phyloP scores from a whole-genome alignment of 2,329 filamentous ascomycete species.

The Sporothrix dimorphospora region DNA sequence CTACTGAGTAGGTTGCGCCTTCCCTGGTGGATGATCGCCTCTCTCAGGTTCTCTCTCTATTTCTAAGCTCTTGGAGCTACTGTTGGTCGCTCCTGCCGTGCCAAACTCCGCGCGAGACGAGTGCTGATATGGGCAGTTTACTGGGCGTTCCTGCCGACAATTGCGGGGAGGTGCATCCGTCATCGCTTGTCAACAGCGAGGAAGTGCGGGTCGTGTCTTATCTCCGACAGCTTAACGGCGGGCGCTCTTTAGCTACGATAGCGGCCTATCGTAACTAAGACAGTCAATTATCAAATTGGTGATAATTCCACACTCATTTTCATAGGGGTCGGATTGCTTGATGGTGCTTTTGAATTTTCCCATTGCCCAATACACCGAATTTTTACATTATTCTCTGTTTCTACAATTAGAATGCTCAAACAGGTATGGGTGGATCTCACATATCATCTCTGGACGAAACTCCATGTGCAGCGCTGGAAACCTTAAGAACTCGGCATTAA shows the following conservation, averaged over 20 bases:
- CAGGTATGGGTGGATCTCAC: neutral
- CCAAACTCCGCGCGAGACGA: conserved; percentile 10
- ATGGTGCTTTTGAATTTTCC: neutral
- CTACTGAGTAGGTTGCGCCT: conserved; percentile 11
- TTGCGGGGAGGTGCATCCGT: conserved; percentile 16
- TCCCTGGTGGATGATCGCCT: conserved; percentile 11
- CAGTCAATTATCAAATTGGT: neutral
- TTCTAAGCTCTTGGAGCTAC: conserved; percentile 21
- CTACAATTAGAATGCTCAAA: neutral
- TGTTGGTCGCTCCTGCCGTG: conserved; percentile 4
- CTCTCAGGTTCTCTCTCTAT: neutral
- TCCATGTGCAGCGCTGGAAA: neutral
- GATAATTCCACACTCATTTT: neutral
- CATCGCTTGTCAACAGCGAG: conserved; percentile 5
- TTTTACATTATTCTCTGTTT: neutral
- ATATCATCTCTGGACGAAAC: conserved; percentile 5
- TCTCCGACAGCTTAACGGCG: conserved; percentile 26
- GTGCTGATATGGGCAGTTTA: neutral
- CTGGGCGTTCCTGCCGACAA: conserved; percentile 8
- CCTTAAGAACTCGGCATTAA: neutral
- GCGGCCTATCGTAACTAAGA: neutral
- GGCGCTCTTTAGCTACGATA: neutral
- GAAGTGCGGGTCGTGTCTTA: conserved; percentile 1
- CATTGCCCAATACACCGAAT: neutral
- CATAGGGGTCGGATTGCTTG: neutral